Percentiles rank a stretch among this genome's conserved stretches.
phyloP scores from a whole-genome alignment of 106 monocot species.

The Dendrobium catenatum region DNA sequence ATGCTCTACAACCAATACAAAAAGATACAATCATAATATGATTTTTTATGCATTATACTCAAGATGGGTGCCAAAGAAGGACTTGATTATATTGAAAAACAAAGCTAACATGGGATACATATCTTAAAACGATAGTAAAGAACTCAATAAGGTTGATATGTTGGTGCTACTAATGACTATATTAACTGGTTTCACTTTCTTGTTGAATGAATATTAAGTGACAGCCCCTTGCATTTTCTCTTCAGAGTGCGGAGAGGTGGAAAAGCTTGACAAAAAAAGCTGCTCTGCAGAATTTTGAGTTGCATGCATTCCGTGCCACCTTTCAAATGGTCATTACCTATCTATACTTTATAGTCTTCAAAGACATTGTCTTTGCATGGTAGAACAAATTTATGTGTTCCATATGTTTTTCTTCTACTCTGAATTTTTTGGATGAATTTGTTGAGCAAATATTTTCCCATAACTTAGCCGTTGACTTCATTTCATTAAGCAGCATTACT shows the following conservation, averaged over 20 bases:
- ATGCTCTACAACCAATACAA: neutral
- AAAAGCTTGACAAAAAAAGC: slow-evolving; percentile 56
- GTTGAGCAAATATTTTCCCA: neutral
- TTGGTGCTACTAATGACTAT: neutral
- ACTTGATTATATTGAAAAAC: neutral
- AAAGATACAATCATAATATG: neutral
- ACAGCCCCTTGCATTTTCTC: slow-evolving; percentile 2
- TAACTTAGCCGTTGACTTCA: neutral
- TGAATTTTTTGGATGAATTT: neutral
- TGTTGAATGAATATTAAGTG: neutral
- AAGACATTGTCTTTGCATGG: neutral
- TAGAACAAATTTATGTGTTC: neutral
- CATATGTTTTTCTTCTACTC: neutral
- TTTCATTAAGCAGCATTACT: neutral
- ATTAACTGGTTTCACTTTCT: neutral
- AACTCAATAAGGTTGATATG: neutral
- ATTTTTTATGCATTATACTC: neutral
- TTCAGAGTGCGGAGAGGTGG: slow-evolving; percentile 97
- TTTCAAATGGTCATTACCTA: slow-evolving; percentile 68
- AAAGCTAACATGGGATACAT: neutral
- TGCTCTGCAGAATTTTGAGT: slow-evolving; percentile 80
- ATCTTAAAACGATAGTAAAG: neutral
- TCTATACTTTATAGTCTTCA: neutral
- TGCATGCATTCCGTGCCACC: slow-evolving; percentile 85
- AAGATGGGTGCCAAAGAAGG: neutral